A percentile compares a stretch with the other conserved stretches of the same genome.
These are phyloP conservation scores for Aegilops umbellulata DNA, from an alignment of 176 grass and related monocot genomes.

Conservation along the genomic window DNA sequence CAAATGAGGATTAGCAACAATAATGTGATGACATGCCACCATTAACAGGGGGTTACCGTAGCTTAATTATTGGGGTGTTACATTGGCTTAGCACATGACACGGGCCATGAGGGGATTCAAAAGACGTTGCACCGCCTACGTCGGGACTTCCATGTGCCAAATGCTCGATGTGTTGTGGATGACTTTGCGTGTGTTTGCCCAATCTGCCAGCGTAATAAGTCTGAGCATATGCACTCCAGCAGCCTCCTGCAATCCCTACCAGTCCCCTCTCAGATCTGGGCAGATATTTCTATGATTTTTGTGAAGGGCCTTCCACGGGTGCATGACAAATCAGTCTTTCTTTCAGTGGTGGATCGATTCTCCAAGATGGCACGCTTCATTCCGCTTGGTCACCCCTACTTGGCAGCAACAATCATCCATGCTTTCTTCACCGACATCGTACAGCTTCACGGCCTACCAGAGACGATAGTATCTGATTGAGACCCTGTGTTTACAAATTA, in stretches of 20 bases:
- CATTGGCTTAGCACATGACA: background rate
- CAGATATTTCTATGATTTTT: background rate
- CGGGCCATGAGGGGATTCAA: background rate
- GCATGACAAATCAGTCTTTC: background rate
- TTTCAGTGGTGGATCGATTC: background rate
- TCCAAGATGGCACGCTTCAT: background rate
- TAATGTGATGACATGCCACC: too few relatives aligned
- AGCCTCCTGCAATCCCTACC: background rate
- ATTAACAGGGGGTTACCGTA: too few relatives aligned
- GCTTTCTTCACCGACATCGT: background rate
- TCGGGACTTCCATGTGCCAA: background rate
- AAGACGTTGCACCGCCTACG: background rate
- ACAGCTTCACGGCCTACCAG: background rate
- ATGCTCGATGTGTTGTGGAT: background rate
- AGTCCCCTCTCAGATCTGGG: background rate
- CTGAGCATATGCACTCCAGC: background rate
- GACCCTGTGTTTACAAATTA: background rate
- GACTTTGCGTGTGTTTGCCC: background rate
- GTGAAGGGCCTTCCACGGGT: background rate
- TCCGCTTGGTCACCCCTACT: background rate
- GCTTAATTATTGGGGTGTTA: too few relatives aligned
- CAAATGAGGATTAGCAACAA: too few relatives aligned
- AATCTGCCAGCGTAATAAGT: background rate
- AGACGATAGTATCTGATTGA: background rate
- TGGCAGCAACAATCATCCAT: background rate